Conservation (phyloP, 441 rosid species). For the Arabidopsis lyrata region DNA sequence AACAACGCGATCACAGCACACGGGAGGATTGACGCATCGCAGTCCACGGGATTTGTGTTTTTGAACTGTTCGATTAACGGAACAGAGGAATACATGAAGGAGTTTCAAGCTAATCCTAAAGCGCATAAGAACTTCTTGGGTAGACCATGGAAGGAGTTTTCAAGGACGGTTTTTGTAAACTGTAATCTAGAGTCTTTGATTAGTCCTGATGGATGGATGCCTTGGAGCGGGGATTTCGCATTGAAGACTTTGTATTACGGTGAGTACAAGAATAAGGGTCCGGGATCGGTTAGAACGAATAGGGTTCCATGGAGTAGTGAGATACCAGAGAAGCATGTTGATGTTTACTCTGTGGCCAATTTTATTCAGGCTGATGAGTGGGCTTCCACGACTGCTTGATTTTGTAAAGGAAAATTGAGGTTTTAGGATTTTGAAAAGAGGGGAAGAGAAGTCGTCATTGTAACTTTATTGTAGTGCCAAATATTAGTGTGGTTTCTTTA, state of each 20-base stretch:
- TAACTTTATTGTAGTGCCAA: conserved; percentile 35
- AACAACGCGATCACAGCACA: conserved; percentile 79
- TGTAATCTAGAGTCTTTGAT: conserved; percentile 64
- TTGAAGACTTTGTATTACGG: conserved; percentile 83
- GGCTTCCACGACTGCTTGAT: conserved; percentile 65
- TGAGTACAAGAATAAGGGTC: conserved; percentile 72
- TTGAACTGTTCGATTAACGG: conserved; percentile 78
- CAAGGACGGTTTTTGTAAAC: conserved; percentile 71
- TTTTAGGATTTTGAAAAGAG: conserved; percentile 6
- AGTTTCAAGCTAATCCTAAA: conserved; percentile 60
- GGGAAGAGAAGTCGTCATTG: conserved; percentile 5
- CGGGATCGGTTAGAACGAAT: conserved; percentile 55
- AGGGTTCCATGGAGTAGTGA: conserved; percentile 84
- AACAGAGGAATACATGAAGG: conserved; percentile 73
- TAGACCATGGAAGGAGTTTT: conserved; percentile 93
- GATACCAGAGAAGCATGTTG: conserved; percentile 65
- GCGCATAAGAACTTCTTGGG: conserved; percentile 78
- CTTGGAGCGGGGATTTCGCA: conserved; percentile 72
- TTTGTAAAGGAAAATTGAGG: conserved; percentile 17
- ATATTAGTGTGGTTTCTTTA: background rate
- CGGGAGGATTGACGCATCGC: conserved; percentile 90
- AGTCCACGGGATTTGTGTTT: conserved; percentile 79
- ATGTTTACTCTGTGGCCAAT: conserved; percentile 67
- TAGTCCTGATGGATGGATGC: conserved; percentile 79
- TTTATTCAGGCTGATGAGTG: conserved; percentile 89